A percentile compares a stretch with the other conserved stretches of the same genome.
These are phyloP conservation scores for Coelastrella sp. DNA, from an alignment of 139 green algal species.

Conservation along the genomic window DNA sequence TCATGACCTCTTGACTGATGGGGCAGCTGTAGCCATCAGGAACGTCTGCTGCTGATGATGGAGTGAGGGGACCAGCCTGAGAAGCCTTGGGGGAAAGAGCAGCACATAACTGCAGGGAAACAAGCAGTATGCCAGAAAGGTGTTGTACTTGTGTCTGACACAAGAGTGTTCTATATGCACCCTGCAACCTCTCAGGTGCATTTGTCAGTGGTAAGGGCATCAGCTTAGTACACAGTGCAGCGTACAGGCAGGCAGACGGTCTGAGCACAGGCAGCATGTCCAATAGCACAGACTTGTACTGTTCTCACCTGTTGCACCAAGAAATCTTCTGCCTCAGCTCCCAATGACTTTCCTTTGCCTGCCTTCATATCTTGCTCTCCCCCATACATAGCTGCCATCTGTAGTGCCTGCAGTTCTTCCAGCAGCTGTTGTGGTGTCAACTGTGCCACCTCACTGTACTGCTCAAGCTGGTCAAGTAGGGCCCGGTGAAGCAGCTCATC, in stretches of 20 bases:
- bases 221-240: too few relatives aligned
- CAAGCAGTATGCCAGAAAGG: too few relatives aligned
- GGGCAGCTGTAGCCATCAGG: too few relatives aligned
- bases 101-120: too few relatives aligned
- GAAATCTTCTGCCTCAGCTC: neutral
- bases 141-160: too few relatives aligned
- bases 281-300: neutral
- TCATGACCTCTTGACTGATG: too few relatives aligned
- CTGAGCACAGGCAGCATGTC: neutral
- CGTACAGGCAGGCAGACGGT: too few relatives aligned
- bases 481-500: neutral
- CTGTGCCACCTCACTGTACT: neutral
- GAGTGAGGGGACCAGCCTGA: too few relatives aligned
- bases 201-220: too few relatives aligned
- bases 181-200: too few relatives aligned
- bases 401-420: conserved; percentile 16
- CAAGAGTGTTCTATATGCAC: too few relatives aligned
- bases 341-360: neutral
- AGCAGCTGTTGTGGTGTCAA: neutral
- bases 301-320: conserved; percentile 25
- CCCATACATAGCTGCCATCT: conserved; percentile 10
- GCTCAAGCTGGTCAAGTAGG: conserved; percentile 2
- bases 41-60: neutral
- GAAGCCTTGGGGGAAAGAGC: too few relatives aligned
- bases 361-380: neutral